These are phyloP conservation scores for Suillus subaureus DNA, from an alignment of 768 basidiomycete genomes.

Conservation along the genomic window DNA sequence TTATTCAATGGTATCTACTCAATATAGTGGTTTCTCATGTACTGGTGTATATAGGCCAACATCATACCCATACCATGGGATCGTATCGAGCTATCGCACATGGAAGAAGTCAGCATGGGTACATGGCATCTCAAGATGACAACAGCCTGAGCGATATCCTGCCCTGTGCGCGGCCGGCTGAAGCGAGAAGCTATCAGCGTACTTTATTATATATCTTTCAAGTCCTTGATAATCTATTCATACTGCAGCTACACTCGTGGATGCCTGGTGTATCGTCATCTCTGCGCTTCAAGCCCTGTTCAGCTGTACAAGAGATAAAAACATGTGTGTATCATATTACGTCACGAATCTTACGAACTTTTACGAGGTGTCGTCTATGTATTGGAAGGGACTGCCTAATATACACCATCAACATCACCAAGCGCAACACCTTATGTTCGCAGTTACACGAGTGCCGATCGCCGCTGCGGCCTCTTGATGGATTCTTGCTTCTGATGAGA, in stretches of 20 bases:
- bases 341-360: conserved; percentile 15
- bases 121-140: conserved; percentile 72
- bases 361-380: conserved; percentile 6
- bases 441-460: conserved; percentile 1
- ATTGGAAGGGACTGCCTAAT: background rate
- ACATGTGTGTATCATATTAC: conserved; percentile 25
- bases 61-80: conserved; percentile 71
- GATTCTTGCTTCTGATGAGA: conserved; percentile 28
- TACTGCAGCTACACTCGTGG: conserved; percentile 7
- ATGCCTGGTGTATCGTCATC: conserved; percentile 12
- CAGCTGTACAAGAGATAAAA: conserved; percentile 23
- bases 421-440: background rate
- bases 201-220: conserved; percentile 7
- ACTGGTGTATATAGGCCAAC: conserved; percentile 51
- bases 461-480: background rate
- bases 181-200: background rate
- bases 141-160: conserved; percentile 21
- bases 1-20: conserved; percentile 14
- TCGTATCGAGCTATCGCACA: conserved; percentile 66
- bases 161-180: background rate
- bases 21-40: conserved; percentile 12
- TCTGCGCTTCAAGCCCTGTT: conserved; percentile 8
- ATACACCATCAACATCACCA: background rate
- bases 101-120: conserved; percentile 69
- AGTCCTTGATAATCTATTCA: conserved; percentile 3